Evolutionary conservation across 179 eudicot species (phyloP).

Genomic region (Dionaea muscipula): DNA sequence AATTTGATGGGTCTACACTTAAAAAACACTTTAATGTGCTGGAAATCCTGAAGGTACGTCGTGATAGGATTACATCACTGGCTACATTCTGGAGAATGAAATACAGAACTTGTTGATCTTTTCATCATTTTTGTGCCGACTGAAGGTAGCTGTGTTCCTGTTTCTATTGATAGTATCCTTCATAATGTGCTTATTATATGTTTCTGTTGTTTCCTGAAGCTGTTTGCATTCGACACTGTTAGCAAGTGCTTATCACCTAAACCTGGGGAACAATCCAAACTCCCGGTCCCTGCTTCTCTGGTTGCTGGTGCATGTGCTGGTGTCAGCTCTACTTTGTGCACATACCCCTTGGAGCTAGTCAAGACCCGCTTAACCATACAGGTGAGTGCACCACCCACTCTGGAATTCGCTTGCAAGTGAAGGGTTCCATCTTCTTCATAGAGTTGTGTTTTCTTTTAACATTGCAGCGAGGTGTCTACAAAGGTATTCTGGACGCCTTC

Average conservation of each 20-base stretch:
- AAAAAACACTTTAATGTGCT: too few species aligned
- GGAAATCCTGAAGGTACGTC: too few species aligned
- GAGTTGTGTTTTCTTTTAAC: neutral
- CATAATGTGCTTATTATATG: neutral
- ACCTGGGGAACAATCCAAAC: conserved; percentile 50
- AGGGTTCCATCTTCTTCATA: neutral
- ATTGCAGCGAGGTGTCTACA: conserved; percentile 69
- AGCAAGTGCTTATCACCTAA: conserved; percentile 61
- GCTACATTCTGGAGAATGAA: too few species aligned
- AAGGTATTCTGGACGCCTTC: conserved; percentile 60
- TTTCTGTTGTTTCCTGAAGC: conserved; percentile 26
- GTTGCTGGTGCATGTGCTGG: conserved; percentile 88
- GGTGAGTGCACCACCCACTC: conserved; percentile 24
- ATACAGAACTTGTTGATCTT: too few species aligned
- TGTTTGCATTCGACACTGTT: conserved; percentile 75
- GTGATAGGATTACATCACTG: too few species aligned
- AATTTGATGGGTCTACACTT: too few species aligned
- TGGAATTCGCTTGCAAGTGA: neutral
- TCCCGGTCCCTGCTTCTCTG: conserved; percentile 61
- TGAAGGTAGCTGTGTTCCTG: too few species aligned
- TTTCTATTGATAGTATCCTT: neutral
- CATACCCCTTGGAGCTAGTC: conserved; percentile 87
- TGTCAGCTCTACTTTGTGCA: conserved; percentile 60
- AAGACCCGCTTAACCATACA: conserved; percentile 89
- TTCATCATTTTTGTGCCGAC: too few species aligned